These are phyloP conservation scores for Populus simonii DNA, from an alignment of 345 rosid species.

Conservation along the genomic window DNA sequence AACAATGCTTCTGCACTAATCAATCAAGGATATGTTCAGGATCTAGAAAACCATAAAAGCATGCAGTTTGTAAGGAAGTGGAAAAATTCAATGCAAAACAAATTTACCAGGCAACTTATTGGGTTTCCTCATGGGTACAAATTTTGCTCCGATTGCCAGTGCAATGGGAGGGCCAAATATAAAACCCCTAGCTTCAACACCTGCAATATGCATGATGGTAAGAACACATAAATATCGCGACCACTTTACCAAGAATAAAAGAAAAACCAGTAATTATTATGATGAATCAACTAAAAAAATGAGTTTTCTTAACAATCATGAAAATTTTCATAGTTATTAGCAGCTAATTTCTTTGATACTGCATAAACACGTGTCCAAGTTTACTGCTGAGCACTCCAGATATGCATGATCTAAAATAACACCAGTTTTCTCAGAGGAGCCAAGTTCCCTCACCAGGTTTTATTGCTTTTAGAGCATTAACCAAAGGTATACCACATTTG, in stretches of 20 bases:
- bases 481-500: background rate
- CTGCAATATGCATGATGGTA: conserved; percentile 32
- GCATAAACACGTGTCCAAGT: background rate
- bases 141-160: conserved; percentile 95
- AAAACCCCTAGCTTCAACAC: conserved; percentile 97
- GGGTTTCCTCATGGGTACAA: conserved; percentile 98
- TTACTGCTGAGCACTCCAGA: background rate
- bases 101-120: conserved; percentile 80
- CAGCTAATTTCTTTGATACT: background rate
- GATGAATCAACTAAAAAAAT: background rate
- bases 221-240: background rate
- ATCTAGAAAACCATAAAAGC: background rate
- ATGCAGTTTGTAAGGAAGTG: background rate
- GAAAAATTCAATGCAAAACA: background rate
- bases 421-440: background rate
- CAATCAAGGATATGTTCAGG: background rate
- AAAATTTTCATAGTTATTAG: background rate
- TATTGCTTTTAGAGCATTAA: background rate
- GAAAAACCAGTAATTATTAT: background rate
- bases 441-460: background rate
- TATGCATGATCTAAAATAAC: background rate
- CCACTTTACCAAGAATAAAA: background rate
- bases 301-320: background rate
- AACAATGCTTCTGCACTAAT: no score
- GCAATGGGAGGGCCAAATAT: conserved; percentile 99